Conservation (phyloP, 768 basidiomycete species). For the Boletus speciosus region DNA sequence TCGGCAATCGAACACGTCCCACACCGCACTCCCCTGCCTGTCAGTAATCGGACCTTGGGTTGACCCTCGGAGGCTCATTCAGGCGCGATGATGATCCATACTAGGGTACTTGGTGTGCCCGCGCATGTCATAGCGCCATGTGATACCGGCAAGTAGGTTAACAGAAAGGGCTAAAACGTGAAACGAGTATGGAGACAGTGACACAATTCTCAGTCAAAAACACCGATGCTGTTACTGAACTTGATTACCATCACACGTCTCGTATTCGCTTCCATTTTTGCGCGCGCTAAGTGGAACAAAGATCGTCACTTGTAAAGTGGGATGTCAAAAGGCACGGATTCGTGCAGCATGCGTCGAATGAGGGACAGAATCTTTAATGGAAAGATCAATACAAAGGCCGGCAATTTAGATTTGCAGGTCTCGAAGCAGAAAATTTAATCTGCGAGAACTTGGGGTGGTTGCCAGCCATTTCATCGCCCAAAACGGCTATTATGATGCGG, state of each 20-base stretch:
- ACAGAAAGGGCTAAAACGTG: constrained; percentile 19
- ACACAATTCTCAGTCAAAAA: constrained; percentile 6
- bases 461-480: constrained; percentile 4
- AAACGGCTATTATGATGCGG: constrained; percentile 14
- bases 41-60: constrained; percentile 13
- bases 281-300: constrained; percentile 12
- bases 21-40: constrained; percentile 4
- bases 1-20: constrained; percentile 7
- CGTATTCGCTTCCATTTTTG: constrained; percentile 23
- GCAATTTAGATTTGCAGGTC: constrained; percentile 19
- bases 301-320: constrained; percentile 12
- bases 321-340: constrained; percentile 12
- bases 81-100: not conserved
- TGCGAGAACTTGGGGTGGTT: constrained; percentile 8
- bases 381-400: constrained; percentile 11
- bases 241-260: constrained; percentile 5
- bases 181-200: constrained; percentile 27
- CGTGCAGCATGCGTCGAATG: constrained; percentile 4
- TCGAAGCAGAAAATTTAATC: constrained; percentile 15
- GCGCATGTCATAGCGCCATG: constrained; percentile 12
- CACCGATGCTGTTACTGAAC: constrained; percentile 11
- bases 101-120: not conserved
- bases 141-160: constrained; percentile 29
- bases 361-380: constrained; percentile 9
- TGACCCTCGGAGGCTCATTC: constrained; percentile 7